These are phyloP conservation scores for Kodamaea fungicola DNA, from an alignment of 1,139 yeast species.

Conservation along the genomic window DNA sequence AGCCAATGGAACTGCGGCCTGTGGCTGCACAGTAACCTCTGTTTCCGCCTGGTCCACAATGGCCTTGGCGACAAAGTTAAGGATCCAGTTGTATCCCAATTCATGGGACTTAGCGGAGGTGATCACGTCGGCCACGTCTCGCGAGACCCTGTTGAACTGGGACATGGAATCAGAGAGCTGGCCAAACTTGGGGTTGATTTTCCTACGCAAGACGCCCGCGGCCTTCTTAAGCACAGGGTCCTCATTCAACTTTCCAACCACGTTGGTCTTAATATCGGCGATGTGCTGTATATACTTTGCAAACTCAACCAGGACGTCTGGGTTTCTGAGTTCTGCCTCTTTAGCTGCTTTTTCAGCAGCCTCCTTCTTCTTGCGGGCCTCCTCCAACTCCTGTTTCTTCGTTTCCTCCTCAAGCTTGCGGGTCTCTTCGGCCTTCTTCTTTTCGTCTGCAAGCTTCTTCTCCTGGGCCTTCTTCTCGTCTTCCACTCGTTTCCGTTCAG, in stretches of 20 bases:
- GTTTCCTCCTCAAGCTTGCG: conserved; percentile 11
- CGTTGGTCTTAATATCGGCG: conserved; percentile 52
- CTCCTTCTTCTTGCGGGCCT: conserved; percentile 5
- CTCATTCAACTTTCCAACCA: conserved; percentile 46
- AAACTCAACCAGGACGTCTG: conserved; percentile 28
- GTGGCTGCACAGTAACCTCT: conserved; percentile 78
- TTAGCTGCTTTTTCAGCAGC: conserved; percentile 13
- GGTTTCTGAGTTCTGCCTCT: conserved; percentile 12
- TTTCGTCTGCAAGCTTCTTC: conserved; percentile 10
- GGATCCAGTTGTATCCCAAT: conserved; percentile 64
- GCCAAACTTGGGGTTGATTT: conserved; percentile 85
- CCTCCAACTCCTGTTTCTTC: conserved; percentile 12
- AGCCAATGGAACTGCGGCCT: conserved; percentile 79
- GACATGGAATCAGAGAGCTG: conserved; percentile 71
- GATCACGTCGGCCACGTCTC: conserved; percentile 50
- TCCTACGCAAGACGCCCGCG: conserved; percentile 52
- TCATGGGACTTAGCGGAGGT: conserved; percentile 42
- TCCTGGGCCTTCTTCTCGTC: conserved; percentile 9
- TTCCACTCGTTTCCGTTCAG: conserved; percentile 10
- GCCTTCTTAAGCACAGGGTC: conserved; percentile 43
- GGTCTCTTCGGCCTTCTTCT: conserved; percentile 10
- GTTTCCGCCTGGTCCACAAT: conserved; percentile 89
- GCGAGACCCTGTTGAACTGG: conserved; percentile 54
- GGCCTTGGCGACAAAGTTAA: conserved; percentile 82
- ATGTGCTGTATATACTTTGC: conserved; percentile 54